These are phyloP conservation scores for Silene vulgaris DNA, from an alignment of 179 eudicot genomes.

Conservation along the genomic window DNA sequence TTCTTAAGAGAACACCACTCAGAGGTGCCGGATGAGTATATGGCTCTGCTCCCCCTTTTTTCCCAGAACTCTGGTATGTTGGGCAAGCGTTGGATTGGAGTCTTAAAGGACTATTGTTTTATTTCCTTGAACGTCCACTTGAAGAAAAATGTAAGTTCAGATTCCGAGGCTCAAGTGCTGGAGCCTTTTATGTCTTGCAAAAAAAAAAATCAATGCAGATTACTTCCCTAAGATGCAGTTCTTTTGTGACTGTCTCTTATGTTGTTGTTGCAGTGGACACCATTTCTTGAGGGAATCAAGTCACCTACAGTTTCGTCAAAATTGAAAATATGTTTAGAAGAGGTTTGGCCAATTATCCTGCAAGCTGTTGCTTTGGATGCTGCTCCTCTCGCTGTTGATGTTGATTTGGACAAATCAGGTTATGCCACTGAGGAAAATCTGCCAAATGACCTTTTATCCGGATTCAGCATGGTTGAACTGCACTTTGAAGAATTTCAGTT, in stretches of 20 bases:
- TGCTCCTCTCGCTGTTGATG: slow-evolving; percentile 47
- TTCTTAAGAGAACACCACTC: slow-evolving; percentile 58
- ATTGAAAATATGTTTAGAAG: slow-evolving; percentile 71
- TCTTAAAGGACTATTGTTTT: slow-evolving; percentile 70
- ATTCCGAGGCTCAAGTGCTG: slow-evolving; percentile 13
- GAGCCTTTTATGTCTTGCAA: slow-evolving; percentile 1
- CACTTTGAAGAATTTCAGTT: slow-evolving; percentile 64
- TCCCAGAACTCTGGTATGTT: slow-evolving; percentile 69
- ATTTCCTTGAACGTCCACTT: slow-evolving; percentile 59
- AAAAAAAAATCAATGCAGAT: neutral
- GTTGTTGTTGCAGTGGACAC: slow-evolving; percentile 62
- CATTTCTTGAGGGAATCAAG: slow-evolving; percentile 96
- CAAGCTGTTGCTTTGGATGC: slow-evolving; percentile 96
- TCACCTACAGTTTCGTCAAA: slow-evolving; percentile 70
- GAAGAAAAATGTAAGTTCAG: slow-evolving; percentile 60
- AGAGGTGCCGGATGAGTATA: slow-evolving; percentile 71
- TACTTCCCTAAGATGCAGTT: neutral
- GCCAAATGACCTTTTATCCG: slow-evolving; percentile 54
- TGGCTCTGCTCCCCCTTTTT: slow-evolving; percentile 77
- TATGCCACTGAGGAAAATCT: slow-evolving; percentile 30
- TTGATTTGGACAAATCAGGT: slow-evolving; percentile 32
- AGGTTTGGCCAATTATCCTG: slow-evolving; percentile 89
- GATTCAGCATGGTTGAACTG: slow-evolving; percentile 86
- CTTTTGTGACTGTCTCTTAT: slow-evolving; percentile 17
- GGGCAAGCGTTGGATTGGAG: slow-evolving; percentile 75